Conservation (phyloP, 2,329 filamentous ascomycete genomes). For the Rosellinia necatrix region DNA sequence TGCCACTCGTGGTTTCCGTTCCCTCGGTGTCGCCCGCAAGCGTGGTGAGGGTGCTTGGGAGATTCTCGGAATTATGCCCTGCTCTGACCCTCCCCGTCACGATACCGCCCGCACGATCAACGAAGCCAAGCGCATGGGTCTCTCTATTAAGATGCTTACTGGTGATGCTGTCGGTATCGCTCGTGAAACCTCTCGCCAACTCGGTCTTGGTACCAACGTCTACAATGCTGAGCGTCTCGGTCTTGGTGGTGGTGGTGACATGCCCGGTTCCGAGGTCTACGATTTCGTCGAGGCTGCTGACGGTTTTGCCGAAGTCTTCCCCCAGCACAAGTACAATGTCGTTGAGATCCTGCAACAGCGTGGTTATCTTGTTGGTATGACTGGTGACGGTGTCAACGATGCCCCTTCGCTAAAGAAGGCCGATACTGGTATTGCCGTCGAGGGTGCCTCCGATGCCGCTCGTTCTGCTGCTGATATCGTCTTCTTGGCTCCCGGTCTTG, state of each 20-base stretch:
- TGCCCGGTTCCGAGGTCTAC: conserved; percentile 92
- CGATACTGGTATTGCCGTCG: conserved; percentile 94
- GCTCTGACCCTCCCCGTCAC: conserved; percentile 87
- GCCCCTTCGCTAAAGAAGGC: conserved; percentile 91
- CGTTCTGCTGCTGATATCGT: conserved; percentile 92
- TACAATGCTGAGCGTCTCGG: conserved; percentile 93
- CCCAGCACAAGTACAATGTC: conserved; percentile 93
- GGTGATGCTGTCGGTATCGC: conserved; percentile 93
- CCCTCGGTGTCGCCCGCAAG: conserved; percentile 91
- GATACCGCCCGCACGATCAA: conserved; percentile 89
- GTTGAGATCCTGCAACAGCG: conserved; percentile 92
- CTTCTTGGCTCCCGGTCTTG: conserved; percentile 88
- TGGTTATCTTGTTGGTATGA: conserved; percentile 95
- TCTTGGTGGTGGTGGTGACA: conserved; percentile 86
- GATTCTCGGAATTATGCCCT: conserved; percentile 93
- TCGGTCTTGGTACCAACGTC: conserved; percentile 89
- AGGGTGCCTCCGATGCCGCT: conserved; percentile 88
- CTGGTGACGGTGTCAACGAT: conserved; percentile 94
- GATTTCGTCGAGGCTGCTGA: conserved; percentile 95
- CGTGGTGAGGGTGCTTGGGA: conserved; percentile 82
- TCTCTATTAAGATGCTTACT: conserved; percentile 95
- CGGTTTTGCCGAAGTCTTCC: conserved; percentile 93
- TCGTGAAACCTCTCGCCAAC: conserved; percentile 86
- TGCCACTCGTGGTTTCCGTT: conserved; percentile 90
- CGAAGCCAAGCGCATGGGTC: conserved; percentile 84